Percentiles rank a stretch among this genome's conserved stretches.
These are phyloP conservation scores for Tolypocladium ophioglossoides DNA, from an alignment of 2,329 filamentous ascomycete genomes.

Conservation along the genomic window DNA sequence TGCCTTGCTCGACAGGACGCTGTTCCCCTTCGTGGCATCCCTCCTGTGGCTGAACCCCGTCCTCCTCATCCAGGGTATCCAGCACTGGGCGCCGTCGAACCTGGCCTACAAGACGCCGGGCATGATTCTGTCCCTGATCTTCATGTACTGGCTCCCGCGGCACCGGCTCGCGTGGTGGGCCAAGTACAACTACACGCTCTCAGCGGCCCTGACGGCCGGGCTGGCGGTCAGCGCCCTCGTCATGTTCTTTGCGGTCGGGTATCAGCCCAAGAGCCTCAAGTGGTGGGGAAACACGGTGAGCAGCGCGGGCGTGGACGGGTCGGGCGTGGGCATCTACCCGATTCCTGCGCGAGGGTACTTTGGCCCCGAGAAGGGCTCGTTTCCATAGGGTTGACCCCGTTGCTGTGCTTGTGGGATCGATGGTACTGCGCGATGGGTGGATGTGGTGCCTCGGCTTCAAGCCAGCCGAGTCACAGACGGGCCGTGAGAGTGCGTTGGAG, in stretches of 20 bases:
- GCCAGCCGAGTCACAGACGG: background rate
- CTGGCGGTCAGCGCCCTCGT: slow-evolving; percentile 30
- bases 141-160: slow-evolving; percentile 26
- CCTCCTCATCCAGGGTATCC: slow-evolving; percentile 28
- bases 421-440: background rate
- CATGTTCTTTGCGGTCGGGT: slow-evolving; percentile 31
- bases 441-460: background rate
- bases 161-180: slow-evolving; percentile 31
- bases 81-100: slow-evolving; percentile 32
- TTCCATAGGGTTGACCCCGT: background rate
- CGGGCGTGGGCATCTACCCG: slow-evolving; percentile 7
- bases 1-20: slow-evolving; percentile 20
- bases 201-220: slow-evolving; percentile 29
- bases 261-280: slow-evolving; percentile 16
- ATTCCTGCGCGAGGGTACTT: slow-evolving; percentile 15
- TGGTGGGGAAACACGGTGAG: slow-evolving; percentile 33
- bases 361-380: slow-evolving; percentile 13
- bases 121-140: slow-evolving; percentile 28
- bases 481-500: background rate
- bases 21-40: slow-evolving; percentile 26
- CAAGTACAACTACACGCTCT: slow-evolving; percentile 36
- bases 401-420: background rate
- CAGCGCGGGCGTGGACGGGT: slow-evolving; percentile 10
- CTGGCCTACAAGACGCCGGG: slow-evolving; percentile 31
- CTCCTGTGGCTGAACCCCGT: slow-evolving; percentile 31